Percentiles rank a stretch among this genome's conserved stretches.
phyloP scores from a whole-genome alignment of 371 early-diverging fungal species.

The Haplosporangium sp. region DNA sequence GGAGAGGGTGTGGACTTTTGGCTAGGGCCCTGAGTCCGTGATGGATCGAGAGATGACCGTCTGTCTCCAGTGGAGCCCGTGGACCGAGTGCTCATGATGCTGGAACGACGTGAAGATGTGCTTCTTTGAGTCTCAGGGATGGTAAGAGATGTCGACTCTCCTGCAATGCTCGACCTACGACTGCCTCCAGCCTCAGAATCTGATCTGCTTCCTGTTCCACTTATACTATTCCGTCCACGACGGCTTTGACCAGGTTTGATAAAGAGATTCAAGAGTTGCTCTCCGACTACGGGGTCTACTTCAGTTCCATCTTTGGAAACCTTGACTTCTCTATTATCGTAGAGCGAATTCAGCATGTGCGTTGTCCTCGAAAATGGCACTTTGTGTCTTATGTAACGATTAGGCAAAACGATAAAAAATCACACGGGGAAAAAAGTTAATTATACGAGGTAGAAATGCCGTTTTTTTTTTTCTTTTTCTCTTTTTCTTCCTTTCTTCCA shows the following conservation, averaged over 20 bases:
- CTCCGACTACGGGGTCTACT: slow-evolving; percentile 60
- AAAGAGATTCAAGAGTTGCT: slow-evolving; percentile 58
- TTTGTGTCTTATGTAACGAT: slow-evolving; percentile 53
- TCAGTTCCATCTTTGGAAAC: slow-evolving; percentile 68
- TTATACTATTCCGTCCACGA: slow-evolving; percentile 23
- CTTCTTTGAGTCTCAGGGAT: slow-evolving; percentile 20
- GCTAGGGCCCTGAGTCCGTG: slow-evolving; percentile 18
- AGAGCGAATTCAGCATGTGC: slow-evolving; percentile 63
- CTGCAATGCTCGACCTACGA: slow-evolving; percentile 40
- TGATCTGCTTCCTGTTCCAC: slow-evolving; percentile 17
- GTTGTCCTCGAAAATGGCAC: slow-evolving; percentile 60
- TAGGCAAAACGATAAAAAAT: slow-evolving; percentile 7
- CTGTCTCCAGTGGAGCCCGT: slow-evolving; percentile 35
- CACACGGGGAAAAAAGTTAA: neutral
- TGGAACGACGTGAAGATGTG: slow-evolving; percentile 39
- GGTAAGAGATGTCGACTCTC: slow-evolving; percentile 12
- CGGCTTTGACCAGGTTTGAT: slow-evolving; percentile 12
- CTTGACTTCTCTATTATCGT: slow-evolving; percentile 64
- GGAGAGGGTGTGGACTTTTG: slow-evolving; percentile 13
- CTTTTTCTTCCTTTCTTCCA: no score
- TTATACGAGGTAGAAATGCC: neutral
- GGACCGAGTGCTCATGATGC: slow-evolving; percentile 37
- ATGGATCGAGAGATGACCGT: slow-evolving; percentile 30
- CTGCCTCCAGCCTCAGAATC: slow-evolving; percentile 39
- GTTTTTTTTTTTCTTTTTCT: neutral